phyloP scores from a whole-genome alignment of 2,329 filamentous ascomycete genomes.

The Shiraia bambusicola region DNA sequence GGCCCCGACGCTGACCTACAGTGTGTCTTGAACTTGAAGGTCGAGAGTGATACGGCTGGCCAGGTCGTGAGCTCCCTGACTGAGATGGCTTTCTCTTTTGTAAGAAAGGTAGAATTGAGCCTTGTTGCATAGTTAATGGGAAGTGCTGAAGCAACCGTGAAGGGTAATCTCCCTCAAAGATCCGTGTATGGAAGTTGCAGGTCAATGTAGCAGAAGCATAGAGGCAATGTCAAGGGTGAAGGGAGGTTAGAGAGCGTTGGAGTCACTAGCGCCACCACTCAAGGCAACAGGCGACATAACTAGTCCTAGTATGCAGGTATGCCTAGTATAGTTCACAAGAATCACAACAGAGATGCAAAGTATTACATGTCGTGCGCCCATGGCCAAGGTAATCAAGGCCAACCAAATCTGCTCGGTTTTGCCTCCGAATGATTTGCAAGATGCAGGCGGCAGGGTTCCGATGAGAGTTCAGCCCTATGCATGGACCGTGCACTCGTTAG shows the following conservation, averaged over 20 bases:
- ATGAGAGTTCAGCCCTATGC: conserved; percentile 21
- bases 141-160: too few species aligned
- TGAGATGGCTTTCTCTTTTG: conserved; percentile 8
- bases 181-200: not conserved
- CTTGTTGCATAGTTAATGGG: conserved; percentile 21
- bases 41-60: conserved; percentile 18
- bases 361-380: conserved; percentile 2
- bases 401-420: not conserved
- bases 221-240: not conserved
- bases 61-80: conserved; percentile 13
- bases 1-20: conserved; percentile 13
- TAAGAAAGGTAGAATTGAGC: conserved; percentile 26
- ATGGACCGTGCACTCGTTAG: conserved; percentile 16
- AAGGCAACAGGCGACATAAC: conserved; percentile 17
- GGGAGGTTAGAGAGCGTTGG: not conserved
- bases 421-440: conserved; percentile 9
- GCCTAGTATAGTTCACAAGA: not conserved
- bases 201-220: not conserved
- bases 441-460: conserved; percentile 9
- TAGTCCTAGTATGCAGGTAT: not conserved
- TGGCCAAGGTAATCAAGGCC: not conserved
- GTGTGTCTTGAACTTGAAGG: conserved; percentile 4
- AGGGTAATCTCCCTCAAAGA: not conserved
- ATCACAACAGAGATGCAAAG: not conserved
- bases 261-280: not conserved